Base-by-base conservation (phyloP, 371 early-diverging fungal species). In the Conidiobolus incongruus region DNA sequence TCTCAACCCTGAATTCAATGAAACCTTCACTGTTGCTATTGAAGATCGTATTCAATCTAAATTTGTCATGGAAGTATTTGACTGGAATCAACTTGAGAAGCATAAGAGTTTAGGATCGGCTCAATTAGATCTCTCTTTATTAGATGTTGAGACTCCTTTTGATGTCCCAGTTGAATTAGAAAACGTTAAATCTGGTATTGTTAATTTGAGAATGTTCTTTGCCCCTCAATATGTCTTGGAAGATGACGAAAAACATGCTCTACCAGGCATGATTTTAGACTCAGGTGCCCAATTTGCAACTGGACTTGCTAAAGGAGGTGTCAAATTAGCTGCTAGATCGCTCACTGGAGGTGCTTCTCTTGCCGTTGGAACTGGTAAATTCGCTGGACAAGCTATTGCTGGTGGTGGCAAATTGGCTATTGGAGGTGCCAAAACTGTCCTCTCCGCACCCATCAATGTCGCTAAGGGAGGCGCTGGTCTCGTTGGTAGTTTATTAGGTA, bases 1-100 rank as follows among this genome's bases (percentile, higher is more conserved):
- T 4, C 51, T 86, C 22, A 77, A 77, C 45, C 94, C 94, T n/a
- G 63, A 65, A 19, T 93, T 80, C 77, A 74, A 81, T 49, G 78
- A 81, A 47, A 61, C 51, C 30, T 77, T 83, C 48, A 65, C 67
- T 17, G 58, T 86, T 36, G 73, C 69, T 3, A 66, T 83, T 51
- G 66, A 68, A 56, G 50, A 68, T 66, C 37, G 53, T 15, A 26
- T 40, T 7, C 20, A 23, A 15, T 11, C 35, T 15, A 45, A 2
- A 32, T 26, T 31, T 37, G 22, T 29, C 10, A 20, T 41, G n/a
- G 85, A 84, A 49, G 69, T 79, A 12, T 80, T 70, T 60, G 83
- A 82, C 54, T 82, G 81, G 81, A 82, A 84, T 51, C 75, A 78
- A 54, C 43, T 84, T 19, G 51, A 60, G 30, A 56, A 64, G 8